Evolutionary conservation across 208 protist genomes (phyloP).

Genomic region (Strigomonas culicis): DNA sequence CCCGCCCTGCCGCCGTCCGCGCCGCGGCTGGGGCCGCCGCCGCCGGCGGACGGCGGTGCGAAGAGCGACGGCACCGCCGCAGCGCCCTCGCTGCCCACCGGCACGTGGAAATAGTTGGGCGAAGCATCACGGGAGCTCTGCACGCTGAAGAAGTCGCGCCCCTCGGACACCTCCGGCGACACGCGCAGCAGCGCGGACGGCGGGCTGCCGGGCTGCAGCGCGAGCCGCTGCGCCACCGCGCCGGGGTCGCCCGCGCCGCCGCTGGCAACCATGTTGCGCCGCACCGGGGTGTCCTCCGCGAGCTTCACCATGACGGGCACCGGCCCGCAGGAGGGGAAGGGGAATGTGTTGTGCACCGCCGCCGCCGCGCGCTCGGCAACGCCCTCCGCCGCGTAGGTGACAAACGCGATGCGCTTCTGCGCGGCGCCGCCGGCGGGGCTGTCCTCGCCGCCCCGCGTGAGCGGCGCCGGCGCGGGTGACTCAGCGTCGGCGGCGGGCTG

Average conservation of each 20-base stretch:
- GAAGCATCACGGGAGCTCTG: neutral
- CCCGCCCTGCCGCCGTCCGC: too few species aligned
- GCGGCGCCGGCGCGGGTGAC: too few species aligned
- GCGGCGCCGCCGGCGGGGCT: neutral
- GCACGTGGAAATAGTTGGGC: neutral
- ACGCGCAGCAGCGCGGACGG: neutral
- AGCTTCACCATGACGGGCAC: conserved; percentile 53
- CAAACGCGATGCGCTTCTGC: conserved; percentile 31
- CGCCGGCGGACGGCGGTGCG: neutral
- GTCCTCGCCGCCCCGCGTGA: too few species aligned
- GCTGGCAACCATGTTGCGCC: conserved; percentile 8
- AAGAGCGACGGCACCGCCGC: neutral
- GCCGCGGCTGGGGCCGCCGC: neutral
- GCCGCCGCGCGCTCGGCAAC: conserved; percentile 38
- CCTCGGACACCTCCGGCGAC: neutral
- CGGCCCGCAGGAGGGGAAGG: conserved; percentile 29
- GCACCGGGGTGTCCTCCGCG: conserved; percentile 29
- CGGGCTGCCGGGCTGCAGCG: neutral
- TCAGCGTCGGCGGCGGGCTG: too few species aligned
- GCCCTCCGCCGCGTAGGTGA: conserved; percentile 40
- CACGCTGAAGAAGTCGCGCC: neutral
- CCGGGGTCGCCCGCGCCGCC: neutral
- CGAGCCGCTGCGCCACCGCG: neutral
- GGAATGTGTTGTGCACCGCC: conserved; percentile 40
- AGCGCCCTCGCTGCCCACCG: neutral